Conservation (phyloP, 1,284 basidiomycete genomes). For the Trichosporon sp. region DNA sequence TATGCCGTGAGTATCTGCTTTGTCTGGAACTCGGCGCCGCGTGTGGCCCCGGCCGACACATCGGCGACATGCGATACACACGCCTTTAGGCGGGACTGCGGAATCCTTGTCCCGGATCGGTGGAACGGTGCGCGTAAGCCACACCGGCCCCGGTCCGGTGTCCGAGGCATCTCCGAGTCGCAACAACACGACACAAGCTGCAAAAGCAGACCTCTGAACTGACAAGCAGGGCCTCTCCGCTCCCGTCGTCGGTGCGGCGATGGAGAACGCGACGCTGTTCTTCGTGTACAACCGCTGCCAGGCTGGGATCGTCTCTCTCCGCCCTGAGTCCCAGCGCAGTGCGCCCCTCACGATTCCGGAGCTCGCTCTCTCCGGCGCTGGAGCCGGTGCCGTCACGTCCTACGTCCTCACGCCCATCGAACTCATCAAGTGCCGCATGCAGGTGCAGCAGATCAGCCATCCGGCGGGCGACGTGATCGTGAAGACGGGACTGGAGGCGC, state of each 20-base stretch:
- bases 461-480: slow-evolving; percentile 24
- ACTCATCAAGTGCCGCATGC: slow-evolving; percentile 93
- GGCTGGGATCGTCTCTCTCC: slow-evolving; percentile 61
- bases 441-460: slow-evolving; percentile 77
- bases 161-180: background rate
- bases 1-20: slow-evolving; percentile 69
- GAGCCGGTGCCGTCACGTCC: slow-evolving; percentile 77
- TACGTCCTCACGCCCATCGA: slow-evolving; percentile 87
- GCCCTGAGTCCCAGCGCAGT: slow-evolving; percentile 48
- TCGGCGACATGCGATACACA: slow-evolving; percentile 18
- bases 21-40: background rate
- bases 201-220: background rate
- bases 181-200: too few species aligned
- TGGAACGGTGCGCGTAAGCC: background rate
- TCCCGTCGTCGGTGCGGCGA: slow-evolving; percentile 85
- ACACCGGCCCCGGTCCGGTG: background rate
- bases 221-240: slow-evolving; percentile 74
- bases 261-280: slow-evolving; percentile 86
- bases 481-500: slow-evolving; percentile 32
- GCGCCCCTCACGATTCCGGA: slow-evolving; percentile 64
- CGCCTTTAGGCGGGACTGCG: background rate
- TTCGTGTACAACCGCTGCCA: slow-evolving; percentile 83
- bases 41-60: background rate
- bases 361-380: slow-evolving; percentile 73
- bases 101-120: background rate